Conservation (phyloP, 73 alveolate genomes). For the Effrenium voratum region DNA sequence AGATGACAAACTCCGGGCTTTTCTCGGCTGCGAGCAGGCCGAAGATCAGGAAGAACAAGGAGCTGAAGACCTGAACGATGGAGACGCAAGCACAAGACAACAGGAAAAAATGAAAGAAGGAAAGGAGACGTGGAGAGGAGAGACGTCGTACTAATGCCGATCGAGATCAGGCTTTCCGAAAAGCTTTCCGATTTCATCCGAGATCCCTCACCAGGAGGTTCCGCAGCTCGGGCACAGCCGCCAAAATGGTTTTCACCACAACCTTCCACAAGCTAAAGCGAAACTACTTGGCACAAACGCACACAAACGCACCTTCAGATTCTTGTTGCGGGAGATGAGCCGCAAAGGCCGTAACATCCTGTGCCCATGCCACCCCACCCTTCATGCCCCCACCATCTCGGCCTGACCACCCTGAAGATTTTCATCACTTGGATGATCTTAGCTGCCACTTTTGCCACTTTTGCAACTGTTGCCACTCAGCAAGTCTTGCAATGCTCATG, state of each 20-base stretch:
- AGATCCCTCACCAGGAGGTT: constrained; percentile 77
- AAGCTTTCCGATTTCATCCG: too few species aligned
- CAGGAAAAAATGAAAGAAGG: background rate
- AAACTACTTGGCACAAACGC: background rate
- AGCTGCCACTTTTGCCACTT: background rate
- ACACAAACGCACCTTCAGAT: constrained; percentile 78
- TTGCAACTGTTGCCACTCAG: background rate
- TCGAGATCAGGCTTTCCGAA: too few species aligned
- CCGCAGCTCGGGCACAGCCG: constrained; percentile 89
- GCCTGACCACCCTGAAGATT: constrained; percentile 79
- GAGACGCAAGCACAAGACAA: background rate
- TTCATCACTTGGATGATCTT: constrained; percentile 75
- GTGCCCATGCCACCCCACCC: background rate
- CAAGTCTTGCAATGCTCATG: background rate
- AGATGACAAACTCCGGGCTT: too few species aligned
- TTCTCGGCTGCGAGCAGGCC: constrained; percentile 30
- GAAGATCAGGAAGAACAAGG: constrained; percentile 73
- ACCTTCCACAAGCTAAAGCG: constrained; percentile 70
- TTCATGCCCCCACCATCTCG: background rate
- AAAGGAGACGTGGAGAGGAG: background rate
- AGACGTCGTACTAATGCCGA: too few species aligned
- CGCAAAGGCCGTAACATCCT: constrained; percentile 96
- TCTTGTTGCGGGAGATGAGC: constrained; percentile 95
- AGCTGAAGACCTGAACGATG: constrained; percentile 70
- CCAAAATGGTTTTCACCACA: constrained; percentile 79